Evolutionary conservation across 208 protist genomes (phyloP), one percentile per base, ranked within the genome.

Genomic region (Polymyxa betae): DNA sequence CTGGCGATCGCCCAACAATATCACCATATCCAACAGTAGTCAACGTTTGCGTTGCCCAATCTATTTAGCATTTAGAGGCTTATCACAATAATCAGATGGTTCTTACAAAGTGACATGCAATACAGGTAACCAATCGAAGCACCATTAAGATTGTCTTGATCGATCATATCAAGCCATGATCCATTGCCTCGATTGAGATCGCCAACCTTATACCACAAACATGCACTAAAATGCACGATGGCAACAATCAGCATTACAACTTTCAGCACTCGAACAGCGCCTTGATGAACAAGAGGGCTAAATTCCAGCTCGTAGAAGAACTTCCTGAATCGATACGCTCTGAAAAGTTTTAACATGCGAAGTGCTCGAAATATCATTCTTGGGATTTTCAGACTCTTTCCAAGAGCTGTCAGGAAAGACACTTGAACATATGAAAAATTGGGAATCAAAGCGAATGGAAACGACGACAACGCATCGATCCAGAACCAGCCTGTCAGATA

Each of bases 11-110:
- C 16, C 88, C 88, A 5, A 64, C 38, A 38, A 89, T 38, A 44
- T 89, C 88, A n/a, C 88, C 88, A n/a, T 66, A 89, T 44, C 88
- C 88, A 44, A 89, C 88, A 20, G 88, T 89, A 12, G 88, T 89
- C 32, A 89, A 38, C 29, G 88, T 89, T n/a, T 89, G 88, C 1
- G 5, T 66, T 29, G 88, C 88, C 88, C 88, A 89, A 66, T 82
- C 72, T 82, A 43, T 20, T 35, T n/a, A 43, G 16, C 5, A 82
- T 35, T 35, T 35, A 5, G 16, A n/a, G 12, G 5, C 5, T 82
- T n/a, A 43, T 5, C 16, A 35, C 35, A 5, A 5, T 5, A 20
- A 40, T 35, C n/a, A 43, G 72, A 20, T 35, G 72, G 12, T 20
- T 38, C 72, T 35, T 82, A 82, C 72, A 82, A 5, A 82, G n/a